Evolutionary conservation across 2,329 filamentous ascomycete genomes (phyloP).

Genomic region (Alternaria sp.): DNA sequence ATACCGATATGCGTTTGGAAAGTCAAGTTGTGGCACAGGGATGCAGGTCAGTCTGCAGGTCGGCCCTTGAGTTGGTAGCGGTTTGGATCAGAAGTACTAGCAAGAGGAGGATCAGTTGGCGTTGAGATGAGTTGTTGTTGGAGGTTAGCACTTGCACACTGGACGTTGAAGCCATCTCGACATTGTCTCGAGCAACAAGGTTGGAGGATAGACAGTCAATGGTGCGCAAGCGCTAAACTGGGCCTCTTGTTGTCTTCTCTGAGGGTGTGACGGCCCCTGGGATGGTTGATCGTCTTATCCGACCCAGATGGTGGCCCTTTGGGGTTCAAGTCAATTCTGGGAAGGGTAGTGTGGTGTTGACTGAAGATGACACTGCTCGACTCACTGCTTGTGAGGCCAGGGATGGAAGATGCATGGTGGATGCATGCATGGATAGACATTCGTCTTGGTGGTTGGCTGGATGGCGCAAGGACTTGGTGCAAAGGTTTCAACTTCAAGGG

Average conservation of each 20-base stretch:
- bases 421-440: not conserved
- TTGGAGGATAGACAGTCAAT: constrained; percentile 24
- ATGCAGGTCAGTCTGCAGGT: constrained; percentile 9
- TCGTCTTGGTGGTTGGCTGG: not conserved
- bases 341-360: not conserved
- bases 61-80: constrained; percentile 12
- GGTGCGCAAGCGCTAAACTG: constrained; percentile 13
- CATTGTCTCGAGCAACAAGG: constrained; percentile 5
- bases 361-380: not conserved
- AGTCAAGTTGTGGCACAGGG: constrained; percentile 9
- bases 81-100: constrained; percentile 14
- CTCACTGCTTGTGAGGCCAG: constrained; percentile 1
- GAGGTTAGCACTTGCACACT: not conserved
- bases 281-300: constrained; percentile 6
- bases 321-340: constrained; percentile 8
- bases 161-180: not conserved
- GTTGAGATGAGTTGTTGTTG: constrained; percentile 1
- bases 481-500: not conserved
- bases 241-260: constrained; percentile 16
- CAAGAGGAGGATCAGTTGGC: constrained; percentile 9
- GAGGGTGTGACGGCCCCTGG: constrained; percentile 2
- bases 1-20: not conserved
- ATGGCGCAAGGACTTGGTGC: not conserved
- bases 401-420: not conserved
- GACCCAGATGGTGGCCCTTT: constrained; percentile 5